phyloP scores from a whole-genome alignment of 805 yeast species.

The Yarrowia sp. region DNA sequence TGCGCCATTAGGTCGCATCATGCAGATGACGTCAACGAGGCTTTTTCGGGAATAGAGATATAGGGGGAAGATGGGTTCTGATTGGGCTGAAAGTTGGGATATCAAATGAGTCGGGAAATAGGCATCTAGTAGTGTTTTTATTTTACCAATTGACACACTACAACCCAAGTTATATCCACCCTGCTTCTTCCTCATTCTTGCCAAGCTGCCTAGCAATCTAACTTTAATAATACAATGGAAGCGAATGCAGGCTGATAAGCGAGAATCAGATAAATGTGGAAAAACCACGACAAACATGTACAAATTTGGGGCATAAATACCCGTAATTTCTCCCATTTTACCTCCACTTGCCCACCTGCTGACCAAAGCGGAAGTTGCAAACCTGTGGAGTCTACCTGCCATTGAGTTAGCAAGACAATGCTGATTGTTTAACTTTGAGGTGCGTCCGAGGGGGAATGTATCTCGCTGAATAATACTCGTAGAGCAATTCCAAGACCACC shows the following conservation, averaged over 20 bases:
- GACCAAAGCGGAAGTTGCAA: not conserved
- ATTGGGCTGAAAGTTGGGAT: not conserved
- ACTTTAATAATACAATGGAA: not conserved
- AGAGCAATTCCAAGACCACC: no score
- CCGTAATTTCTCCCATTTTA: no score
- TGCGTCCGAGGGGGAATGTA: not conserved
- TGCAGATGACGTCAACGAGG: conserved; percentile 18
- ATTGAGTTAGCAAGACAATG: conserved; percentile 23
- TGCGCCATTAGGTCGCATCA: not conserved
- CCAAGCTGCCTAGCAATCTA: not conserved
- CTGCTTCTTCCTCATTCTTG: not conserved
- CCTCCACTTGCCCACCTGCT: not conserved
- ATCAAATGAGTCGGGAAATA: not conserved
- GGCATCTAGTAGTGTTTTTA: no score
- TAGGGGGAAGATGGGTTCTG: no score
- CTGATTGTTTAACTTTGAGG: conserved; percentile 10
- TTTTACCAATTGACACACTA: no score
- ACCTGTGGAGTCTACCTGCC: not conserved
- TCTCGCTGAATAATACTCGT: not conserved
- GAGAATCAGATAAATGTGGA: not conserved
- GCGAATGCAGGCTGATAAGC: not conserved
- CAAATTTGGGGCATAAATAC: not conserved
- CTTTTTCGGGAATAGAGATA: not conserved
- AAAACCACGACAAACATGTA: not conserved
- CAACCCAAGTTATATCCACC: not conserved